Base-by-base conservation (phyloP, 805 yeast genomes). In the Yarrowia phangngaensis region DNA sequence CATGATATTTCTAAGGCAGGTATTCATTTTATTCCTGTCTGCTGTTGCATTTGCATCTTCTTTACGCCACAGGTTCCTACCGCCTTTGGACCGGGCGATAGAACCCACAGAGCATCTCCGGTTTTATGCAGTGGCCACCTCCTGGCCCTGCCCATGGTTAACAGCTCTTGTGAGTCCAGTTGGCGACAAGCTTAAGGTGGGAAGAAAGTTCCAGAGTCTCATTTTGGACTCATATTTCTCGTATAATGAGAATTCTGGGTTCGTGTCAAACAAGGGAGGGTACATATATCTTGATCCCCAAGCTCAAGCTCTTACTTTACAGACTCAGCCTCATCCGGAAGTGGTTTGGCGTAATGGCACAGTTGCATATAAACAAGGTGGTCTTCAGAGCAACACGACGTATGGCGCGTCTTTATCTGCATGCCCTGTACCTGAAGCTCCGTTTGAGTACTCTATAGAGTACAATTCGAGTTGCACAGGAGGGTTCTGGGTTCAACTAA, bases 261-360 rank as follows among this genome's bases (percentile, higher is more conserved):
- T 38, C 24, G 19, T 26, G 32, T 19, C 16, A 6, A 38, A 38
- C 32, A 14, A 26, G 19, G 24, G 13, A 23, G 13, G 14, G 31
- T 38, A 38, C 8, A 22, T 38, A 13, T 38, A 8, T 27, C 19
- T 38, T 23, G 45, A 38, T 8, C 32, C 32, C 3, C 24, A 38
- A 3, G 32, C 31, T 3, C 31, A 13, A 6, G 2, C 32, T 8
- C 19, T 38, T 5, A 26, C 45, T 3, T 23, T 38, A 6, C 14
- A 8, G 24, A 11, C 45, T 2, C 15, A 12, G 3, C 45, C 45
- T 12, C 45, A 38, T 7, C 45, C 45, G 4, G 45, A 38, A 19
- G 45, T 38, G n/a, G 32, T 38, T 16, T 38, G 45, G 45, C 31
- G 45, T 5, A 38, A 38, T 13, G 45, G 45, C 13, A 38, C 45